Base-by-base conservation (phyloP, 1,139 yeast species). In the Debaryomyces nepalensis region DNA sequence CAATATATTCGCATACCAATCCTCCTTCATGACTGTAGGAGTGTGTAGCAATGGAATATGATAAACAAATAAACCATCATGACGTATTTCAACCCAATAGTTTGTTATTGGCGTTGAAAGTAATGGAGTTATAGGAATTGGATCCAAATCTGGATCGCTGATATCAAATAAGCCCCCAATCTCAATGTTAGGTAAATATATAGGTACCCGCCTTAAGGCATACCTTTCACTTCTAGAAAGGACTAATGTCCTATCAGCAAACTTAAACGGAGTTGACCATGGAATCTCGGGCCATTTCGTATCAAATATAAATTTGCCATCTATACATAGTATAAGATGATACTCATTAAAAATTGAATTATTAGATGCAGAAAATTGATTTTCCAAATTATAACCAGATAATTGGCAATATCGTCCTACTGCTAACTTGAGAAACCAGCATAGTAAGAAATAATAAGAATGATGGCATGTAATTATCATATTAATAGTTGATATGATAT, bases 11-110 rank as follows among this genome's bases (percentile, higher is more conserved):
- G 49, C 48, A 36, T 54, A 49, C 66, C 65, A 61, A 33, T 49
- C 42, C 18, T 43, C 15, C n/a, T 35, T 22, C 29, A 22, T 16
- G 4, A 64, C 46, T 6, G 50, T 52, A 0, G 73, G 73, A 1
- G 73, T 60, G 2, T 64, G 53, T 21, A 68, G 45, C 2, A 68
- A 38, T 0, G 74, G 73, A 11, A 68, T 45, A 45, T 68, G 73
- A 20, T 58, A 42, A 8, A 58, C 44, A 2, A 55, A 37, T 11
- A 51, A 51, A 18, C 54, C 46, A 16, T 47, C 45, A 35, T 50
- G 53, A 43, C 51, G 55, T 14, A 63, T 23, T 42, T 68, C 73
- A 3, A 64, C 24, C 73, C 73, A 68, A 43, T 57, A 49, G 8
- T 48, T 41, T 23, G 59, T 31, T 6, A 54, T 47, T 43, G 53